Evolutionary conservation across 2,329 filamentous ascomycete species (phyloP).

Genomic region (Phialocephala sp.): DNA sequence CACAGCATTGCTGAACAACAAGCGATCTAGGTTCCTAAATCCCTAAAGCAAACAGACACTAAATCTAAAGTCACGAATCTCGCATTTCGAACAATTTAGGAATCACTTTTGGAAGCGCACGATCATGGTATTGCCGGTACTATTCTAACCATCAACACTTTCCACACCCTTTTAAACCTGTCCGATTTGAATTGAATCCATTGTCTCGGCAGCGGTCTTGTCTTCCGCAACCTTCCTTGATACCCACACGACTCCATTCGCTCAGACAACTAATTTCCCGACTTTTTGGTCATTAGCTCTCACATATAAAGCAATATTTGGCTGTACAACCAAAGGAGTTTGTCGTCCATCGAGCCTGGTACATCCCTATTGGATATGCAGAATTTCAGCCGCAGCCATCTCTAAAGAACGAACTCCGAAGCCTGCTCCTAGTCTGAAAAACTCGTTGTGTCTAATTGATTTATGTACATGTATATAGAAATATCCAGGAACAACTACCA

Average conservation of each 20-base stretch:
- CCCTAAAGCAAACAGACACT: too few species aligned
- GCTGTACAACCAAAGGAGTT: background rate
- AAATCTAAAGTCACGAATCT: too few species aligned
- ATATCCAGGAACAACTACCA: background rate
- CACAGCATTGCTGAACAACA: too few species aligned
- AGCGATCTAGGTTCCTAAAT: too few species aligned
- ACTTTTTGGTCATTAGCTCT: background rate
- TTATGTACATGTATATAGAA: too few species aligned
- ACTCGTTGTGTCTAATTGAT: background rate
- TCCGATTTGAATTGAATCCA: background rate
- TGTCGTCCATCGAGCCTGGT: background rate
- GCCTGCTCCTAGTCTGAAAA: background rate
- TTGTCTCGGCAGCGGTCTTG: background rate
- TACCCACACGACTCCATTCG: background rate
- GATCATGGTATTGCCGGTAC: too few species aligned
- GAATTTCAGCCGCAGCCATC: background rate
- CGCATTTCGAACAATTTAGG: too few species aligned
- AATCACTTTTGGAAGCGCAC: too few species aligned
- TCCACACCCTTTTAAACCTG: background rate
- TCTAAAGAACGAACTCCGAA: background rate
- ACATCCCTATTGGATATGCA: background rate
- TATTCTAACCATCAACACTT: too few species aligned
- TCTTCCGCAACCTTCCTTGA: background rate
- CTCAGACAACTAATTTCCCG: background rate
- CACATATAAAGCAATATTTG: background rate